Base-by-base conservation (phyloP, 2,329 filamentous ascomycete species). In the Exophiala spinifera region DNA sequence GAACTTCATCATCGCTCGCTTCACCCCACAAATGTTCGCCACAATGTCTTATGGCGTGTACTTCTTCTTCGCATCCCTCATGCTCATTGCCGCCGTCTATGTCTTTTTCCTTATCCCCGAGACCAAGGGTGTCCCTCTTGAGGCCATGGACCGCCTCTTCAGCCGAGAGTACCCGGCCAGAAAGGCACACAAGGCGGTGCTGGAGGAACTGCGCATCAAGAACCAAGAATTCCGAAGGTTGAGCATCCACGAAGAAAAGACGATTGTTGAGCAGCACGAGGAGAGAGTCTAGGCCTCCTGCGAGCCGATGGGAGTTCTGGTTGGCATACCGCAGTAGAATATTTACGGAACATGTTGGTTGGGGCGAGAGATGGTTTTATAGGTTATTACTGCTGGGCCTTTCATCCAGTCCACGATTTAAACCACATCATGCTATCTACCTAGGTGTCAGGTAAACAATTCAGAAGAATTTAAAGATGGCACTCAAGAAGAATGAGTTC, bases 61-160 rank as follows among this genome's bases (percentile, higher is more conserved):
- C 69, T 81, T 87, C 63, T 86, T 88, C 75, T 88, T 88, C 60
- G 84, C 82, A 1, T 74, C 78, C 0, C 72, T 86, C 44, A 86
- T 85, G 76, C 67, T 86, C 11, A 55, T 78, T 8, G 80, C 80
- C 0, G 72, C 78, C 49, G 55, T 80, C 50, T 87, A 85, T 59
- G 78, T 85, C 21, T 86, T 74, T 65, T 84, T 84, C 72, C 74
- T 82, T 42, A 63, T 87, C 0, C 84, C 84, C 0, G 84, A 87
- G 72, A 87, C 84, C 2, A 87, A 86, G 72, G 75, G 78, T 39
- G 74, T 87, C 11, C 83, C 83, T 0, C 74, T 87, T 2, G 85
- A 88, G 68, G 76, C 75, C 25, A 85, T 87, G 76, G 84, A 87
- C 65, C 72, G 76, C 4, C 71, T 88, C 1, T 87, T 87, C 64